Percentiles rank a stretch among this genome's conserved stretches.
Evolutionary conservation across 345 rosid genomes (phyloP).

Genomic region (Psidium friedrichsthalianum): DNA sequence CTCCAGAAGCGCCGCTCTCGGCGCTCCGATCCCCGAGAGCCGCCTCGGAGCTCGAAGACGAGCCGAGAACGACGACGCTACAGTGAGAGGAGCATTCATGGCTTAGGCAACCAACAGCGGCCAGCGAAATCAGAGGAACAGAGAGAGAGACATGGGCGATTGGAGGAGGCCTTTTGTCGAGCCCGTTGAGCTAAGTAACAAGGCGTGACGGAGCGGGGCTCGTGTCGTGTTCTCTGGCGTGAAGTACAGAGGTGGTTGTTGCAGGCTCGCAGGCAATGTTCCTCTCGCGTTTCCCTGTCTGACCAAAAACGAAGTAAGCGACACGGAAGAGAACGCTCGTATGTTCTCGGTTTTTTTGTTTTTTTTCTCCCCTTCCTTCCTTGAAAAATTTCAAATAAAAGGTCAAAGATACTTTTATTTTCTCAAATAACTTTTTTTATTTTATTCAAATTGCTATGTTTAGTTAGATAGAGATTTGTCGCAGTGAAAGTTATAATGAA

Average conservation of each 20-base stretch:
- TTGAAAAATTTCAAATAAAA: too few relatives aligned
- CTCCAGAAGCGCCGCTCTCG: conserved; percentile 18
- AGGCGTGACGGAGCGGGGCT: not conserved
- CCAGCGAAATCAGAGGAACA: not conserved
- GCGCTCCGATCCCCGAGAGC: not conserved
- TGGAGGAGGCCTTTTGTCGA: not conserved
- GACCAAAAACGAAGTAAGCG: not conserved
- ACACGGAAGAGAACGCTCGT: not conserved
- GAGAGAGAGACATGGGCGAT: not conserved
- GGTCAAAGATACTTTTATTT: too few relatives aligned
- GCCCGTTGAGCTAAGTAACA: not conserved
- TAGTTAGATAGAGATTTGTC: too few relatives aligned
- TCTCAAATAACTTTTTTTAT: too few relatives aligned
- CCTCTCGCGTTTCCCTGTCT: not conserved
- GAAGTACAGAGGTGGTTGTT: not conserved
- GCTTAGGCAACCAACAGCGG: not conserved
- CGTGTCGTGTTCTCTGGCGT: not conserved
- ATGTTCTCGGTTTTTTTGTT: not conserved
- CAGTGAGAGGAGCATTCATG: not conserved
- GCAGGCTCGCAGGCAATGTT: not conserved
- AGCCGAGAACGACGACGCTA: not conserved
- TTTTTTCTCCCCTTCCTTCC: too few relatives aligned
- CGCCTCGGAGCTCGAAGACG: not conserved
- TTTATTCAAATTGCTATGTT: too few relatives aligned
- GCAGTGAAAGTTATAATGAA: too few relatives aligned